Conservation (phyloP, 176 grass and related monocot genomes). For the Calamus simplicifolius region DNA sequence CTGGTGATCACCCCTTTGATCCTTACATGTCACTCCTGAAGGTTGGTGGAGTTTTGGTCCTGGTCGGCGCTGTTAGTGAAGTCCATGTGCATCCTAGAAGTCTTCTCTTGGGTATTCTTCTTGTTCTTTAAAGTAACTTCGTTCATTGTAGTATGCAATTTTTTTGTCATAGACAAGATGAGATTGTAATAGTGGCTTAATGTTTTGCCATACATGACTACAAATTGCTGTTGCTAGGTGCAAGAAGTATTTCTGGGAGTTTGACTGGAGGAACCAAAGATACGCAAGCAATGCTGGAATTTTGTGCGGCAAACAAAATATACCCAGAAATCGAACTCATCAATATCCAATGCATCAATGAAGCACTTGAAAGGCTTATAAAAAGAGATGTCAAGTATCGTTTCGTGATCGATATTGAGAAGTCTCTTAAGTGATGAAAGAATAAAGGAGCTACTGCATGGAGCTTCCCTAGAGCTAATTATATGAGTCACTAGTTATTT, state of each 20-base stretch:
- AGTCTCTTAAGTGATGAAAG: no score
- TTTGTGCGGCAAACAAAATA: constrained; percentile 18
- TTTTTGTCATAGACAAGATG: neutral
- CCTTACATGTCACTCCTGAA: constrained; percentile 66
- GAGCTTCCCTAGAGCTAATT: no score
- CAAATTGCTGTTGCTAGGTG: constrained; percentile 5
- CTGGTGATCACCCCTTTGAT: constrained; percentile 78
- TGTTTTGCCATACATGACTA: no score
- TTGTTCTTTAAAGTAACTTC: neutral
- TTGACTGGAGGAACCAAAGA: constrained; percentile 19
- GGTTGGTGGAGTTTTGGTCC: constrained; percentile 49
- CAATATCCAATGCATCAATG: constrained; percentile 18
- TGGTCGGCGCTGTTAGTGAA: constrained; percentile 55
- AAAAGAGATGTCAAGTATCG: no score
- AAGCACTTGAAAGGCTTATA: neutral
- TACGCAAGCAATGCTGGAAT: constrained; percentile 18
- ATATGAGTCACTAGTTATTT: no score
- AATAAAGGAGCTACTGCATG: no score
- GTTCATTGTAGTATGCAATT: neutral
- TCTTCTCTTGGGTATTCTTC: constrained; percentile 45
- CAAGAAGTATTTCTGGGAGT: constrained; percentile 14
- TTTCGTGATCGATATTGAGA: no score
- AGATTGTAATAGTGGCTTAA: no score
- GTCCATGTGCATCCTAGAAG: constrained; percentile 46
- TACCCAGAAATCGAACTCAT: constrained; percentile 26